A percentile compares a stretch with the other conserved stretches of the same genome.
phyloP scores from a whole-genome alignment of 352 stramenopile genomes.

The Thraustochytrium sp. region DNA sequence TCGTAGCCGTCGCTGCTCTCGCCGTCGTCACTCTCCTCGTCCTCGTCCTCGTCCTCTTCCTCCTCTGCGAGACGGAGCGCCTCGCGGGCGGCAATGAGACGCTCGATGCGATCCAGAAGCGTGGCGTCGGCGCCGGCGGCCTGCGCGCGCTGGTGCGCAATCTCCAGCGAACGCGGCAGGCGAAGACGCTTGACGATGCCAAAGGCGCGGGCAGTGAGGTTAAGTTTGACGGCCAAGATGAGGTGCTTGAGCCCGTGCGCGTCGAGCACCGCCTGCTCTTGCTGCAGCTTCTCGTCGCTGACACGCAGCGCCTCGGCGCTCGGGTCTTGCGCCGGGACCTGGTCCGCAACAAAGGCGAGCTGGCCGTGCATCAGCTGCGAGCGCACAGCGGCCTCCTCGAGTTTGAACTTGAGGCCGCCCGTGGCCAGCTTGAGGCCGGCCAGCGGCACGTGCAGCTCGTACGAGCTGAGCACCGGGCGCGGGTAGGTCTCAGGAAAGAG shows the following conservation, averaged over 20 bases:
- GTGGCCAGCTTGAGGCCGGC: not conserved
- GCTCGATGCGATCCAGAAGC: constrained; percentile 16
- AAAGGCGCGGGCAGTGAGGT: not conserved
- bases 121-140: not conserved
- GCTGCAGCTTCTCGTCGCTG: not conserved
- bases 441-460: constrained; percentile 1
- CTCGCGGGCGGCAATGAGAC: not conserved
- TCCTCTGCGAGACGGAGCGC: constrained; percentile 25
- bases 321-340: not conserved
- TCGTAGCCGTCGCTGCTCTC: constrained; percentile 25
- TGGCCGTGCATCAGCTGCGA: not conserved
- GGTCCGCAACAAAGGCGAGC: not conserved
- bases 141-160: constrained; percentile 17
- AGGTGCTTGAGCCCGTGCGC: constrained; percentile 9
- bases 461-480: constrained; percentile 47
- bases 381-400: constrained; percentile 12
- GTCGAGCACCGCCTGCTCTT: constrained; percentile 26
- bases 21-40: constrained; percentile 1
- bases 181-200: constrained; percentile 19
- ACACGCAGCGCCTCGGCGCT: not conserved
- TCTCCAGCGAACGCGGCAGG: not conserved
- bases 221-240: constrained; percentile 28
- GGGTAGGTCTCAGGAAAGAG: constrained; percentile 47
- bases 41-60: constrained; percentile 39
- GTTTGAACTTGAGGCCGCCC: constrained; percentile 27